Evolutionary conservation across 371 early-diverging fungal species (phyloP).

Genomic region (Chytridiales sp.): DNA sequence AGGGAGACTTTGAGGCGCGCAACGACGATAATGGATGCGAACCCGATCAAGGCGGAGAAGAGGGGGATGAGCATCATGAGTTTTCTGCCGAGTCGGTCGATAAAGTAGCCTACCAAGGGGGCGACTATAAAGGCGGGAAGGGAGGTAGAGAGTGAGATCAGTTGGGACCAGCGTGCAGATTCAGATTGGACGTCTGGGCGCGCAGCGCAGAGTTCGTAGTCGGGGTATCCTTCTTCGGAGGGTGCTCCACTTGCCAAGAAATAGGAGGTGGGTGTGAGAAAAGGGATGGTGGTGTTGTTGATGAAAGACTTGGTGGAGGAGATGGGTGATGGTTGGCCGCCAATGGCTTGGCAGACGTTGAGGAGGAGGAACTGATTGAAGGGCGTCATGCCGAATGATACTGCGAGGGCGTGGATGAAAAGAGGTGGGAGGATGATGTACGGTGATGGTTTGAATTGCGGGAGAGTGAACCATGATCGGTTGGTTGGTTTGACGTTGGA

Average conservation of each 20-base stretch:
- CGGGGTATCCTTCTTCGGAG: slow-evolving; percentile 14
- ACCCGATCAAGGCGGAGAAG: slow-evolving; percentile 19
- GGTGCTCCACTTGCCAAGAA: too few relatives aligned
- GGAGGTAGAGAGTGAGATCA: slow-evolving; percentile 23
- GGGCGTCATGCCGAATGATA: slow-evolving; percentile 2
- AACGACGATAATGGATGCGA: slow-evolving; percentile 24
- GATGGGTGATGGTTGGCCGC: too few relatives aligned
- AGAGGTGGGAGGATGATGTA: slow-evolving; percentile 12
- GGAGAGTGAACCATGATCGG: too few relatives aligned
- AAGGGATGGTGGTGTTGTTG: too few relatives aligned
- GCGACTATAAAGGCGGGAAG: slow-evolving; percentile 30
- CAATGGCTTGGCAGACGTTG: slow-evolving; percentile 10
- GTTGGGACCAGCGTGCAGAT: slow-evolving; percentile 27
- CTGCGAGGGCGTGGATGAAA: slow-evolving; percentile 21
- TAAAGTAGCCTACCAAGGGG: slow-evolving; percentile 29
- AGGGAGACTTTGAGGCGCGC: slow-evolving; percentile 20
- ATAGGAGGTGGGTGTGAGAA: too few relatives aligned
- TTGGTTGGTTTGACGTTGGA: too few relatives aligned
- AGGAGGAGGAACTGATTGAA: slow-evolving; percentile 24
- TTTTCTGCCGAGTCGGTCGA: slow-evolving; percentile 31
- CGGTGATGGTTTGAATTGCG: background rate
- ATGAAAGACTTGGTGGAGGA: too few relatives aligned
- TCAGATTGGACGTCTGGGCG: slow-evolving; percentile 26
- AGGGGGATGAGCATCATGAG: slow-evolving; percentile 28
- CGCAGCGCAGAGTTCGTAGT: slow-evolving; percentile 27